Evolutionary conservation across 768 basidiomycete genomes (phyloP).

Genomic region (Leccinum rimulosum): DNA sequence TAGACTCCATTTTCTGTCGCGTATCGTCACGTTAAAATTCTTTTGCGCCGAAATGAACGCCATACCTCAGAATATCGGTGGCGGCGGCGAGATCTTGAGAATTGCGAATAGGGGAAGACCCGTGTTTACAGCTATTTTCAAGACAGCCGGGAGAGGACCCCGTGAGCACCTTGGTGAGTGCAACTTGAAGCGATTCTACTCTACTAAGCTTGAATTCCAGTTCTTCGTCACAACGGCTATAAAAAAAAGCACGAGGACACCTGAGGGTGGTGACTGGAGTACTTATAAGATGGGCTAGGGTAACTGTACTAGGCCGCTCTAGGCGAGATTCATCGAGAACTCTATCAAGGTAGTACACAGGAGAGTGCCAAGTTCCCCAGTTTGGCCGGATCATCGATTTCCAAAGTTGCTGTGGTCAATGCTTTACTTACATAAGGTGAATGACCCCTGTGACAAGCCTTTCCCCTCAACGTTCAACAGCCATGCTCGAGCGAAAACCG

Average conservation of each 20-base stretch:
- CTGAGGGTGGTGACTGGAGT: neutral
- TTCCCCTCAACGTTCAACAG: neutral
- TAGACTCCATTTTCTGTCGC: neutral
- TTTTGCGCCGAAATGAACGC: neutral
- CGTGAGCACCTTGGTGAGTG: too few relatives aligned
- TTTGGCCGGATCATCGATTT: neutral
- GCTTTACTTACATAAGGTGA: neutral
- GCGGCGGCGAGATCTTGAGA: neutral
- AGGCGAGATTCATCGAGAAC: neutral
- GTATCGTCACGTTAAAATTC: neutral
- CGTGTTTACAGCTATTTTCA: neutral
- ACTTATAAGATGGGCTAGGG: conserved; percentile 6
- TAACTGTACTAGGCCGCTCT: too few relatives aligned
- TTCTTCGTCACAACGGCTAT: too few relatives aligned
- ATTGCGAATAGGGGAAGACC: too few relatives aligned
- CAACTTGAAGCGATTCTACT: too few relatives aligned
- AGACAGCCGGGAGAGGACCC: too few relatives aligned
- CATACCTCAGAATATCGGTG: conserved; percentile 9
- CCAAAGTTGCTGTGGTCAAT: neutral
- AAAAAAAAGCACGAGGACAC: neutral
- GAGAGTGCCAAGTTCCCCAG: neutral
- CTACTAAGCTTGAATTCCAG: too few relatives aligned
- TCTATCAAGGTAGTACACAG: too few relatives aligned
- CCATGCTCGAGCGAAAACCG: conserved; percentile 30
- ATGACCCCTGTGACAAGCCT: neutral